A percentile compares a stretch with the other conserved stretches of the same genome.
Conservation (phyloP, 1,284 basidiomycete genomes). For the Lentinula novae-zelandiae region DNA sequence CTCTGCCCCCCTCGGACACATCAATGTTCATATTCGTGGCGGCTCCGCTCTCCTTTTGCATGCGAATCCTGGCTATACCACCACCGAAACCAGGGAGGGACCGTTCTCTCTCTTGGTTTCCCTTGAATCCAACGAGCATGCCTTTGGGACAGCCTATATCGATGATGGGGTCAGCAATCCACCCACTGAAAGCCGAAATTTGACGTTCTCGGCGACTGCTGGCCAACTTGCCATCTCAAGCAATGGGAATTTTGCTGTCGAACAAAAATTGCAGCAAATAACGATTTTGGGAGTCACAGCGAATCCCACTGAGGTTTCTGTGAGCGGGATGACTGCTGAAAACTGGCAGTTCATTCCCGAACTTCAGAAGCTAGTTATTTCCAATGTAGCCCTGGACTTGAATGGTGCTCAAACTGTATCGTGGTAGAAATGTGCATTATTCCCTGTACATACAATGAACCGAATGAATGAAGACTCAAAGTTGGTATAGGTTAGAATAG, state of each 20-base stretch:
- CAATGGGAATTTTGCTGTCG: slow-evolving; percentile 39
- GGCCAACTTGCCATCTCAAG: slow-evolving; percentile 33
- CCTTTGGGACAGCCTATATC: slow-evolving; percentile 54
- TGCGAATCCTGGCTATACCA: slow-evolving; percentile 52
- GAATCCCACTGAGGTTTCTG: slow-evolving; percentile 29
- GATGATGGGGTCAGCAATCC: slow-evolving; percentile 63
- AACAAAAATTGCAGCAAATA: slow-evolving; percentile 39
- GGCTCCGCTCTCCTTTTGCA: slow-evolving; percentile 59
- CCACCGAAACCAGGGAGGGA: slow-evolving; percentile 49
- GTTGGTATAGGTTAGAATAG: neutral
- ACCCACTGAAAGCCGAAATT: slow-evolving; percentile 42
- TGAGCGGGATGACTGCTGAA: slow-evolving; percentile 15
- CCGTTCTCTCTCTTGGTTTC: slow-evolving; percentile 57
- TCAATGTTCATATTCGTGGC: slow-evolving; percentile 65
- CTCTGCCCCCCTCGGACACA: slow-evolving; percentile 59
- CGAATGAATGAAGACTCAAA: neutral
- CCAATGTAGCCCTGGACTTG: neutral
- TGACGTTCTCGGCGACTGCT: slow-evolving; percentile 35
- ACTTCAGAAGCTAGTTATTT: slow-evolving; percentile 1
- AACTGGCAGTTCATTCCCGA: neutral
- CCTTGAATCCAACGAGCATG: slow-evolving; percentile 39
- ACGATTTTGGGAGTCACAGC: slow-evolving; percentile 44
- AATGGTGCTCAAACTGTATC: neutral
- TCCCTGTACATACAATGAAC: neutral
- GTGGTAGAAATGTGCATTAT: neutral